phyloP scores from a whole-genome alignment of 495 filamentous ascomycete genomes.

The Penicillium soppii region DNA sequence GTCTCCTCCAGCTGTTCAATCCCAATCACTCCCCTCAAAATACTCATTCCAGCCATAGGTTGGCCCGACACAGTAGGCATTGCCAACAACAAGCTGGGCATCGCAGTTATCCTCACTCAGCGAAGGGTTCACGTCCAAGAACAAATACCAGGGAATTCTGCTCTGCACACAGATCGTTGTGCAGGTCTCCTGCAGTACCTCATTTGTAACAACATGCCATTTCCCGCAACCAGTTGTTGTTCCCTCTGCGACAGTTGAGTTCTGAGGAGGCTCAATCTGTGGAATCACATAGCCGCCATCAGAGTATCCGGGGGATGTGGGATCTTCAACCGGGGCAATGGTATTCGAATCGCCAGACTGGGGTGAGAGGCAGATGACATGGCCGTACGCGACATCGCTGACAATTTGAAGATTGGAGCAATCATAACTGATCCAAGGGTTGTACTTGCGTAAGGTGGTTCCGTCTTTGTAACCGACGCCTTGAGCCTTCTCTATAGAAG shows the following conservation, averaged over 20 bases:
- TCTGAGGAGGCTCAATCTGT: background rate
- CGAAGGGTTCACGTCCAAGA: slow-evolving; percentile 13
- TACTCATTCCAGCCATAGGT: background rate
- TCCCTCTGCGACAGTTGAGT: background rate
- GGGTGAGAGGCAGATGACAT: slow-evolving; percentile 11
- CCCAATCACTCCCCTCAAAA: too few relatives aligned
- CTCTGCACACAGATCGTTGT: slow-evolving; percentile 9
- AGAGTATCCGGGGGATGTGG: background rate
- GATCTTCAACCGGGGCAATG: background rate
- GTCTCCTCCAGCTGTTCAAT: too few relatives aligned
- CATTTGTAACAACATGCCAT: background rate
- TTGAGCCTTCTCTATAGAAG: background rate
- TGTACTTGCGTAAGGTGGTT: slow-evolving; percentile 11
- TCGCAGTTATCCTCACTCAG: slow-evolving; percentile 1
- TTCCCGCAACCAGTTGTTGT: background rate
- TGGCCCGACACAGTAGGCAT: slow-evolving; percentile 13
- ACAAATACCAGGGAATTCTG: slow-evolving; percentile 2
- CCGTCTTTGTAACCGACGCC: slow-evolving; percentile 22
- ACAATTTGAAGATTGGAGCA: slow-evolving; percentile 4
- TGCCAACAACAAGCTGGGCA: background rate
- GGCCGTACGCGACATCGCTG: background rate
- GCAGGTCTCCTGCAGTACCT: slow-evolving; percentile 8
- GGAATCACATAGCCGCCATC: background rate
- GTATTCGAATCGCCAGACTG: slow-evolving; percentile 3
- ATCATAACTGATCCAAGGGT: slow-evolving; percentile 5